Base-by-base conservation (phyloP, 805 yeast genomes). In the Brettanomyces nanus region DNA sequence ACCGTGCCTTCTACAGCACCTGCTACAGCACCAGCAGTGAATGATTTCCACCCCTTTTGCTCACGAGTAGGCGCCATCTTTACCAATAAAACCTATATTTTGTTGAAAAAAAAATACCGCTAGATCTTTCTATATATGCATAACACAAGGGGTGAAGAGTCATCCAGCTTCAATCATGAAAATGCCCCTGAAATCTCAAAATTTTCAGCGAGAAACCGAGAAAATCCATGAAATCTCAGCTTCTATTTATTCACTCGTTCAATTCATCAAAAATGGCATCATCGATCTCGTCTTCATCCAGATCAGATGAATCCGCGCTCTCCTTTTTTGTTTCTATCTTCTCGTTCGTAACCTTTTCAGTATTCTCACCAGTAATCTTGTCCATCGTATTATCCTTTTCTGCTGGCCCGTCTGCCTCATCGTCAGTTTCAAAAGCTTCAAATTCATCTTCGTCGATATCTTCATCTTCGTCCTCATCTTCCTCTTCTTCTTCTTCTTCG, bases 1-100 rank as follows among this genome's bases (percentile, higher is more conserved):
- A 85, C 71, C 28, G 76, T 76, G 25, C 96, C 96, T 63, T 90
- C 98, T 23, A 89, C 78, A 19, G 95, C 97, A 41, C 97, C 98
- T 0, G 97, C 98, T 0, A 84, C 70, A 37, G 97, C 96, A 40
- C 98, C 98, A 5, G 96, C 97, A 20, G 89, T 66, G 53, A 90
- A 86, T 2, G 97, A 85, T 51, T 82, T 77, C 43, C 73, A 53
- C 2, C 92, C 90, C 55, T 31, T 31, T 17, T 31, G 25, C 3
- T 19, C 18, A 6, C n/a, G n/a, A n/a, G n/a, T n/a, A n/a, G n/a
- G n/a, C n/a, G n/a, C n/a, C n/a, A n/a, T n/a, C n/a, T n/a, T n/a
- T n/a, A n/a, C n/a, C n/a, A n/a, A n/a, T n/a, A n/a, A n/a, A n/a
- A n/a, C n/a, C n/a, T n/a, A n/a, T n/a, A n/a, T n/a, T n/a, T n/a